Percentiles rank a stretch among this genome's conserved stretches.
Conservation (phyloP, 306 rosid species). For the Cucurbita argyrosperma region DNA sequence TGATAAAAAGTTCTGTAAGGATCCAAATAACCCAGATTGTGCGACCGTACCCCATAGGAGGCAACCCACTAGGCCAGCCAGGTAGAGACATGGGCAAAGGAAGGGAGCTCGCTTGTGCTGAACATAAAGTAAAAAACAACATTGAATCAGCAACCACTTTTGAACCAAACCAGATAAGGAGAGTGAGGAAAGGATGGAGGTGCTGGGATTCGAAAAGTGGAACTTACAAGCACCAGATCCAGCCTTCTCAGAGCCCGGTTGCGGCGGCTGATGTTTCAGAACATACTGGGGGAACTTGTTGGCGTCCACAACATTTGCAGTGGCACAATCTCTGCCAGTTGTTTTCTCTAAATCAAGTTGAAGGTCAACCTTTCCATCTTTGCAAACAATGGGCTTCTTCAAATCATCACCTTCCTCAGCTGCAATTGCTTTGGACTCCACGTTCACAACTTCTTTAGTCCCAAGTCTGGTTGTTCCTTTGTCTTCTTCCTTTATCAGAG, state of each 20-base stretch:
- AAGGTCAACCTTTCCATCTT: conserved; percentile 44
- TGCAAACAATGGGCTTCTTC: conserved; percentile 17
- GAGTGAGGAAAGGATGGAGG: neutral
- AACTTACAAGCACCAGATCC: conserved; percentile 41
- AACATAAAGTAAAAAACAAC: neutral
- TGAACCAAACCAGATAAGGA: neutral
- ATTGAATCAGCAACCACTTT: conserved; percentile 2
- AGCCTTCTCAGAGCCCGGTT: conserved; percentile 31
- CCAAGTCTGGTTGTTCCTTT: conserved; percentile 24
- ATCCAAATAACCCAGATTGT: neutral
- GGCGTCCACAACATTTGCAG: conserved; percentile 15
- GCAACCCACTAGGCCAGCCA: conserved; percentile 78
- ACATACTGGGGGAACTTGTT: conserved; percentile 33
- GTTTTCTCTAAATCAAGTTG: conserved; percentile 64
- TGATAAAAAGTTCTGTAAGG: neutral
- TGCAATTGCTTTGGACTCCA: conserved; percentile 22
- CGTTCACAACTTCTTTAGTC: conserved; percentile 26
- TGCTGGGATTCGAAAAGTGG: neutral
- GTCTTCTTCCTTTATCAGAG: conserved; percentile 37
- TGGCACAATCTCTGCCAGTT: conserved; percentile 34
- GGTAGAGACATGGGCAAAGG: conserved; percentile 68
- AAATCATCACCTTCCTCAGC: conserved; percentile 37
- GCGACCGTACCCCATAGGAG: conserved; percentile 74
- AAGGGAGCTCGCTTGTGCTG: conserved; percentile 53
- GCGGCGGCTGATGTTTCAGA: conserved; percentile 21